These are phyloP conservation scores for Fagus crenata DNA, from an alignment of 306 rosid genomes.

Conservation along the genomic window DNA sequence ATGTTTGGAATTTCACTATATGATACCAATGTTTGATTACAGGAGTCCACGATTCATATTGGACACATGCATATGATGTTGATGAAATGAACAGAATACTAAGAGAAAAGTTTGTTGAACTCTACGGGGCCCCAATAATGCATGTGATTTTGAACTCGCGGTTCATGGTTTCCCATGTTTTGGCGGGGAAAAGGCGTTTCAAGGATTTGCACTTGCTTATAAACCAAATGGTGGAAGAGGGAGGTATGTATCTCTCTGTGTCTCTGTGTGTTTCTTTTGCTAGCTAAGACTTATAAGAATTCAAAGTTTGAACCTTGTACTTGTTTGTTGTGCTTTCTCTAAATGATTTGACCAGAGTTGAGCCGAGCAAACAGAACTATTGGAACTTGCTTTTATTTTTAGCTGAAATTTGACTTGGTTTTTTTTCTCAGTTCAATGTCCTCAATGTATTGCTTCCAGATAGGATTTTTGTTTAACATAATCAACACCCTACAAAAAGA, in stretches of 20 bases:
- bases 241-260: slow-evolving; percentile 33
- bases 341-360: not conserved
- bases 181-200: slow-evolving; percentile 37
- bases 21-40: slow-evolving; percentile 38
- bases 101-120: no score
- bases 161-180: slow-evolving; percentile 36
- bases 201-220: slow-evolving; percentile 39
- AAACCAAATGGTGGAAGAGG: slow-evolving; percentile 39
- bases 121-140: no score
- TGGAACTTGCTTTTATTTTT: not conserved
- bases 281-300: not conserved
- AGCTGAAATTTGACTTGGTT: not conserved
- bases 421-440: not conserved
- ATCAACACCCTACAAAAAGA: not conserved
- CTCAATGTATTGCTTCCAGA: not conserved
- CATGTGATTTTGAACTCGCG: not conserved
- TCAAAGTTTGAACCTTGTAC: not conserved
- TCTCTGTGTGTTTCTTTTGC: not conserved
- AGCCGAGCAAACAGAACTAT: not conserved
- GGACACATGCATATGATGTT: no score
- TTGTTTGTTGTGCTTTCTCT: not conserved
- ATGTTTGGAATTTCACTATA: not conserved
- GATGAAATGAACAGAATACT: no score
- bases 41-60: slow-evolving; percentile 75
- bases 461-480: not conserved